Evolutionary conservation across 2,329 filamentous ascomycete genomes (phyloP).

Genomic region (Aspergillus fijiensis): DNA sequence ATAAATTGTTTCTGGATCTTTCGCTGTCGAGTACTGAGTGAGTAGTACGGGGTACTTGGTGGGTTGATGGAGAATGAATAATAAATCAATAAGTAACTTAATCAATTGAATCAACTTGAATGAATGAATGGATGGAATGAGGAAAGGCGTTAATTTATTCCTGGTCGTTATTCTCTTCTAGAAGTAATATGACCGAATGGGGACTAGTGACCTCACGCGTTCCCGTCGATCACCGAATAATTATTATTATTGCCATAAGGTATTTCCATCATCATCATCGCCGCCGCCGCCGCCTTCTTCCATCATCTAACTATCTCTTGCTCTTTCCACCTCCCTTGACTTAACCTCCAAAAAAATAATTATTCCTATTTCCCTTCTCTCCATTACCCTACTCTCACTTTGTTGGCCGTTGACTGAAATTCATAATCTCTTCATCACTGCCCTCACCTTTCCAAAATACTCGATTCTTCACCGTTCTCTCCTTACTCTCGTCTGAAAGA

Average conservation of each 20-base stretch:
- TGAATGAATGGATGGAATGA: background rate
- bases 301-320: slow-evolving; percentile 1
- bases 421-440: background rate
- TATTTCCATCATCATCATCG: slow-evolving; percentile 20
- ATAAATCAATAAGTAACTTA: too few relatives aligned
- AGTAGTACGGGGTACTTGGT: too few relatives aligned
- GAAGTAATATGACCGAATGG: slow-evolving; percentile 28
- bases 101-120: background rate
- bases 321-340: background rate
- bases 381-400: background rate
- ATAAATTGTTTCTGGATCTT: too few relatives aligned
- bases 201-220: slow-evolving; percentile 30
- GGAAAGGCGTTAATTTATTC: background rate
- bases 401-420: too few relatives aligned
- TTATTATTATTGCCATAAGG: slow-evolving; percentile 3
- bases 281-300: slow-evolving; percentile 9
- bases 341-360: background rate
- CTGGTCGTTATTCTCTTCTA: background rate
- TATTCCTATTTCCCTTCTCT: background rate
- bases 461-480: background rate
- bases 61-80: too few relatives aligned
- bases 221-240: slow-evolving; percentile 22
- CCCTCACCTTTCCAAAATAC: background rate
- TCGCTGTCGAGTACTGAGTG: too few relatives aligned
- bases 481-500: background rate